Conservation (phyloP, 139 green algal genomes). For the Chlorella vulgaris region DNA sequence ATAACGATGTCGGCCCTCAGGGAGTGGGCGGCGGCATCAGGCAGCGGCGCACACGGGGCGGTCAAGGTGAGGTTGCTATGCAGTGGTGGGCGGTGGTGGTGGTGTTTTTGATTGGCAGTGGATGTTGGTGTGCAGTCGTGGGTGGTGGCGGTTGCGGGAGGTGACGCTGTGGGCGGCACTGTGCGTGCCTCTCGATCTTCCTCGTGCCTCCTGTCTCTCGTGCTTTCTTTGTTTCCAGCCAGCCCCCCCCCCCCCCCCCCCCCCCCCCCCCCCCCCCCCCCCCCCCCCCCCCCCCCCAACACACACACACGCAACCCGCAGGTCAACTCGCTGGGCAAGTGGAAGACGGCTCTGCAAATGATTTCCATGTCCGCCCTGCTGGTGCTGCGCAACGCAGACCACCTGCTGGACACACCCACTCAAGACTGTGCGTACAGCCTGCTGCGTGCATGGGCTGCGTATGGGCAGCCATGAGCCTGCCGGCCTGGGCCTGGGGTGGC, state of each 20-base stretch:
- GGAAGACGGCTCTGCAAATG: slow-evolving; percentile 71
- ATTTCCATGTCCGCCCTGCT: slow-evolving; percentile 73
- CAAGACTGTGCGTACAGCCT: slow-evolving; percentile 18
- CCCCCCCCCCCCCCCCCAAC: too few species aligned
- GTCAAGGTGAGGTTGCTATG: slow-evolving; percentile 33
- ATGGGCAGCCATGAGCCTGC: background rate
- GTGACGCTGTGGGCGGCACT: too few species aligned
- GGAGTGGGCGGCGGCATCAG: slow-evolving; percentile 89
- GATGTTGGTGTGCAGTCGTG: too few species aligned
- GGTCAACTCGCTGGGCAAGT: slow-evolving; percentile 68
- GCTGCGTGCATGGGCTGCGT: background rate
- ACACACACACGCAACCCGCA: slow-evolving; percentile 11
- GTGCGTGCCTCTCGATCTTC: too few species aligned
- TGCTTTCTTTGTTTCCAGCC: too few species aligned
- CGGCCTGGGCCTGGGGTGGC: too few species aligned
- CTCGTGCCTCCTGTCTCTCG: too few species aligned
- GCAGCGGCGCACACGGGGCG: slow-evolving; percentile 64
- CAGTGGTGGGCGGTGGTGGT: background rate
- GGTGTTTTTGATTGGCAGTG: too few species aligned
- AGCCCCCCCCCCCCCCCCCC: too few species aligned
- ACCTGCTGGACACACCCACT: slow-evolving; percentile 28
- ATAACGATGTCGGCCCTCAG: slow-evolving; percentile 93
- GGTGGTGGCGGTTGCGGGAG: too few species aligned
- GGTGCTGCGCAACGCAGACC: slow-evolving; percentile 54
- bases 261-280: too few species aligned